Evolutionary conservation across 2,329 filamentous ascomycete species (phyloP).

Genomic region (Eurotiales sp.): DNA sequence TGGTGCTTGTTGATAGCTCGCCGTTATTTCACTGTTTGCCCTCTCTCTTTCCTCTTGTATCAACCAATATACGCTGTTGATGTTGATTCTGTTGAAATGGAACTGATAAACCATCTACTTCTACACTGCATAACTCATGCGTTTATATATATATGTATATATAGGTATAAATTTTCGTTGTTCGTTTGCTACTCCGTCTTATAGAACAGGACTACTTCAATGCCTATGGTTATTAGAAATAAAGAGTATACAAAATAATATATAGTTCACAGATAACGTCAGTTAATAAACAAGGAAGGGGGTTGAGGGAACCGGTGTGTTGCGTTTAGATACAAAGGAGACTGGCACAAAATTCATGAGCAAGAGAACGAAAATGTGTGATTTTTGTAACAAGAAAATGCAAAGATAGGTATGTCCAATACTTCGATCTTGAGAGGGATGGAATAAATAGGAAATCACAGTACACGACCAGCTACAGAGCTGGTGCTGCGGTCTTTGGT

Average conservation of each 20-base stretch:
- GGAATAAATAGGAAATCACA: conserved; percentile 37
- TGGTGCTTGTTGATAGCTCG: too few species aligned
- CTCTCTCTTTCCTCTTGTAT: not conserved
- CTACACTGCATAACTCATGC: not conserved
- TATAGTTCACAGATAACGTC: conserved; percentile 2
- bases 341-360: not conserved
- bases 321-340: not conserved
- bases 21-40: too few species aligned
- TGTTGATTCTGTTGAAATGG: too few species aligned
- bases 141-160: not conserved
- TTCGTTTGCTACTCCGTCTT: too few species aligned
- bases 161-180: too few species aligned
- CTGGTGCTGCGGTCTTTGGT: conserved; percentile 82
- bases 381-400: too few species aligned
- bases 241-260: conserved; percentile 12
- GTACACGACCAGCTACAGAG: conserved; percentile 70
- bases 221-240: too few species aligned
- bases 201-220: too few species aligned
- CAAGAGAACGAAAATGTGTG: not conserved
- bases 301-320: not conserved
- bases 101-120: not conserved
- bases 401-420: not conserved
- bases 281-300: not conserved
- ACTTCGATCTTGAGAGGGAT: not conserved
- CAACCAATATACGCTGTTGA: not conserved